Evolutionary conservation across 805 yeast species (phyloP), one percentile per base, ranked within the genome.

Genomic region (Saccharomycopsis sp.): DNA sequence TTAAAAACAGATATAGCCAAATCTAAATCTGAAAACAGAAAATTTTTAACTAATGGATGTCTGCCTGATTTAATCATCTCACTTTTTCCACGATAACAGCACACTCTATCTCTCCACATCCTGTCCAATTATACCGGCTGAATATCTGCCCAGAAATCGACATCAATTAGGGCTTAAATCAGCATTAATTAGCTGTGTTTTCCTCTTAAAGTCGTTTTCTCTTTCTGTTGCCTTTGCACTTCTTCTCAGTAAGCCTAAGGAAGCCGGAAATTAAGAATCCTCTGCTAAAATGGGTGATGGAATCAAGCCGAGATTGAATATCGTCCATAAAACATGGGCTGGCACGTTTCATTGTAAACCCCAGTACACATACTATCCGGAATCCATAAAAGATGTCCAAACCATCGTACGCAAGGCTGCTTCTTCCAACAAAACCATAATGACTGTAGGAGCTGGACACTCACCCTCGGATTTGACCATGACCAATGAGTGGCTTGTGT

Each of bases 381-480:
- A 72, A 1, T 74, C 76, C 3, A 68, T 87, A 3, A 88, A 82
- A n/a, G 88, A 92, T 65, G 84, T 93, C 54, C 76, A 76, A 58
- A 76, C 73, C 19, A 76, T 93, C 57, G 89, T 93, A 34, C 75
- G 79, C 41, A 75, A 77, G 58, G 98, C 98, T 2, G 75, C 80
- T 53, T 67, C 72, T 52, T 68, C 75, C 23, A 74, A 77, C 19
- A 86, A 83, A 64, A 87, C 96, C 17, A 73, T 93, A 57, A 85
- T 88, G 78, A 82, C 88, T 1, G 92, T 89, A 7, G 99, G 99
- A 0, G 83, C 96, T 0, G 97, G 97, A 35, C 98, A 94, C 69
- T 91, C 97, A 5, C 99, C 99, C 0, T 87, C 96, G 50, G 92
- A 85, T 67, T 73, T 94, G 73, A 89, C 97, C 56, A 85, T 91